Evolutionary conservation across 169 alveolate genomes (phyloP), one percentile per base, ranked within the genome.

Genomic region (Cryptosporidium muris): DNA sequence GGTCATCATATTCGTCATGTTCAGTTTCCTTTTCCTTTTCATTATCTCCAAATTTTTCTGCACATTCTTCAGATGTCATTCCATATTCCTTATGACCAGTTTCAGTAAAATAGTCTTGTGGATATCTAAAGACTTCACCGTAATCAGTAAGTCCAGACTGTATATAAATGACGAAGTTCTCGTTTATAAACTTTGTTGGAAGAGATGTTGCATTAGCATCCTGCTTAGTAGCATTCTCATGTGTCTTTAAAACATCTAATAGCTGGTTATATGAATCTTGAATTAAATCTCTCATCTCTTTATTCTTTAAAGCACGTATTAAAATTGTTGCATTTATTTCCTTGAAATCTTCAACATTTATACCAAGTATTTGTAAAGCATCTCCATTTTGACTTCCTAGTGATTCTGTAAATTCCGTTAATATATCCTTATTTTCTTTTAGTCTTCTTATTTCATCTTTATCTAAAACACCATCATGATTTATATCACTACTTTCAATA

Each of bases 101-200:
- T 5, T 63, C 85, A 40, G 60, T 68, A 56, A 74, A 74, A 16
- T 58, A 45, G 40, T 58, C 68, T 48, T 74, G 85, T 56, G 85
- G 85, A 43, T 74, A 74, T 48, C 60, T 74, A 9, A 74, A 74
- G 11, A 74, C 56, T 34, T 74, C 85, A n/a, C 85, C 85, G 25
- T 74, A 74, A 12, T 74, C 85, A 6, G 68, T 51, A 48, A 74
- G 34, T 14, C 54, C 60, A 4, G 85, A 74, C 25, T 74, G 85
- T 40, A 74, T 58, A 49, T 56, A 74, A 56, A 74, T 42, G 4
- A 74, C 34, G n/a, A 58, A 58, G 49, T 74, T 74, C 36, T 66
- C 54, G 11, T 64, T 74, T 7, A 48, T 63, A 60, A 74, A 74
- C 9, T 74, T 68, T 34, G 45, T 37, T 43, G 85, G 66, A 11